phyloP scores from a whole-genome alignment of 148 eudicot species.

The Suaeda aralocaspica region DNA sequence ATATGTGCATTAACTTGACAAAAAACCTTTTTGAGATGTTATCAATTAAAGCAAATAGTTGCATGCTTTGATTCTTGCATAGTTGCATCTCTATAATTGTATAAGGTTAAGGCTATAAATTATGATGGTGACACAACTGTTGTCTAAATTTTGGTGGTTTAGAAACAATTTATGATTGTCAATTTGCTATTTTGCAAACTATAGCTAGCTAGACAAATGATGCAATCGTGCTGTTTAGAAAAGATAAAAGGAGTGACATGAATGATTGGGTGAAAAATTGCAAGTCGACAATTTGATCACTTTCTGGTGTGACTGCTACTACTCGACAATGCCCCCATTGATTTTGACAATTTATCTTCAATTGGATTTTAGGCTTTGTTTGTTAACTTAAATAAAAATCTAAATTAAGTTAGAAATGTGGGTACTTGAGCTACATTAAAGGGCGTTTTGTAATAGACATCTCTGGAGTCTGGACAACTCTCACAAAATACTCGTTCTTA shows the following conservation, averaged over 20 bases:
- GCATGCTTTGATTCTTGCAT: no score
- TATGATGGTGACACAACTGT: background rate
- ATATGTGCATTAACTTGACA: background rate
- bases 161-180: background rate
- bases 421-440: no score
- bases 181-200: background rate
- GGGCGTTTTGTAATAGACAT: no score
- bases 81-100: no score
- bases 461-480: no score
- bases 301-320: conserved; percentile 15
- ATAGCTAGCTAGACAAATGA: background rate
- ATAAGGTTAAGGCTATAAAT: background rate
- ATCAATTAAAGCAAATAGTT: conserved; percentile 5
- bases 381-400: no score
- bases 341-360: background rate
- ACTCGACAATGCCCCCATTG: background rate
- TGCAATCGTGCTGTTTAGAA: background rate
- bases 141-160: background rate
- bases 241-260: background rate
- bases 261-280: background rate
- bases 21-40: background rate
- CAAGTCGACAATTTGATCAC: conserved; percentile 9
- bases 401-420: no score
- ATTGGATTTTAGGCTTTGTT: background rate
- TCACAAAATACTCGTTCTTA: no score